phyloP scores from a whole-genome alignment of 2,329 filamentous ascomycete genomes.

The Paracoccidioides lutzii region DNA sequence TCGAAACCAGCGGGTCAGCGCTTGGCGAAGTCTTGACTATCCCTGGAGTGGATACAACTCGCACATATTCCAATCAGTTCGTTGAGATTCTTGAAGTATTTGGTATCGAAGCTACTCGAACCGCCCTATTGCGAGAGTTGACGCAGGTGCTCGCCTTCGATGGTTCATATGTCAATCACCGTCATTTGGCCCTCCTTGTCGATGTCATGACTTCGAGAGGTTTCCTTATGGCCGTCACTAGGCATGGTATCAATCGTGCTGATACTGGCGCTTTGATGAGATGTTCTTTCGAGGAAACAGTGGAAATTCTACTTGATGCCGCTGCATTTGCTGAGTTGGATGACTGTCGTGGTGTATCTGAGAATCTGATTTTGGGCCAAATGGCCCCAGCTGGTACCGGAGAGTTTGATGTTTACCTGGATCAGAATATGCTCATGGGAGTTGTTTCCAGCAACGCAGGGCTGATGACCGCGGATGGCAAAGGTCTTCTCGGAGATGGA shows the following conservation, averaged over 20 bases:
- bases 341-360: constrained; percentile 94
- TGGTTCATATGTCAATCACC: constrained; percentile 98
- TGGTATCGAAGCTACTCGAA: constrained; percentile 86
- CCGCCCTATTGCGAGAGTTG: constrained; percentile 75
- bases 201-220: constrained; percentile 98
- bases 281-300: constrained; percentile 98
- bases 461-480: constrained; percentile 67
- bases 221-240: constrained; percentile 86
- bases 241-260: constrained; percentile 95
- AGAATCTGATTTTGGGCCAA: constrained; percentile 97
- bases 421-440: constrained; percentile 90
- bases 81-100: constrained; percentile 91
- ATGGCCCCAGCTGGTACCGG: constrained; percentile 94
- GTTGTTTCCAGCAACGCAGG: constrained; percentile 86
- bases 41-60: constrained; percentile 71
- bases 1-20: constrained; percentile 86
- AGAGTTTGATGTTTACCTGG: constrained; percentile 84
- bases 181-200: constrained; percentile 84
- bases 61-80: constrained; percentile 90
- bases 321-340: constrained; percentile 90
- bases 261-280: constrained; percentile 98
- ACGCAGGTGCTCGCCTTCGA: constrained; percentile 92
- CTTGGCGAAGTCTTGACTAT: constrained; percentile 74
- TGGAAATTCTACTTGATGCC: constrained; percentile 93
- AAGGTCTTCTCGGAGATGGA: constrained; percentile 61